These are phyloP conservation scores for Tillandsia fasciculata DNA, from an alignment of 176 grass and related monocot genomes.

Conservation along the genomic window DNA sequence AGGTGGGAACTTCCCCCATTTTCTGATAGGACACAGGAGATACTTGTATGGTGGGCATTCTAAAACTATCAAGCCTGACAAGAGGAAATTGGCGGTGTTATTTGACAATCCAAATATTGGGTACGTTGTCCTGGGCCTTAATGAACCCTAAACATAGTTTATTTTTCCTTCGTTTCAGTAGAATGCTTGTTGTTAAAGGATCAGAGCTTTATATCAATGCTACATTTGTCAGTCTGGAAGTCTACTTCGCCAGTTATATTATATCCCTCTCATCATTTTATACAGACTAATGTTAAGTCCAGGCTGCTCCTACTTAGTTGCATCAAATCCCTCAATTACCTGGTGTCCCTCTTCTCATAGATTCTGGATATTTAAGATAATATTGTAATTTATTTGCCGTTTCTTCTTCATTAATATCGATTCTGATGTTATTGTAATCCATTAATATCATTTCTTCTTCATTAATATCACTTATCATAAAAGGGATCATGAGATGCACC, in stretches of 20 bases:
- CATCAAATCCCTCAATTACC: too few relatives aligned
- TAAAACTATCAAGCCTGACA: constrained; percentile 95
- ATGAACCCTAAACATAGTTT: background rate
- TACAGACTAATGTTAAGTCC: too few relatives aligned
- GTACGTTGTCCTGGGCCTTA: constrained; percentile 32
- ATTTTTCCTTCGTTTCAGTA: constrained; percentile 2
- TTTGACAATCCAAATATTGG: constrained; percentile 77
- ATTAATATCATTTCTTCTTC: too few relatives aligned
- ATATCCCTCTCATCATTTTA: background rate
- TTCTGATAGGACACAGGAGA: constrained; percentile 85
- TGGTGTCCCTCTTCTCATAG: too few relatives aligned
- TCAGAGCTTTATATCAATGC: background rate
- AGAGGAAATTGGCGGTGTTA: constrained; percentile 86
- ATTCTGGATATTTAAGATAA: too few relatives aligned
- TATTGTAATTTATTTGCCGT: too few relatives aligned
- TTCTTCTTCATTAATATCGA: too few relatives aligned
- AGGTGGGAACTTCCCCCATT: constrained; percentile 97
- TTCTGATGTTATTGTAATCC: too few relatives aligned
- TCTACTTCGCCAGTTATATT: background rate
- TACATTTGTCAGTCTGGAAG: background rate
- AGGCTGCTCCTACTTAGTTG: too few relatives aligned
- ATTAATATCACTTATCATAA: too few relatives aligned
- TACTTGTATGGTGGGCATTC: constrained; percentile 86
- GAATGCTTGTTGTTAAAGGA: background rate
- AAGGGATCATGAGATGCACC: too few relatives aligned